phyloP scores from a whole-genome alignment of 805 yeast genomes.

The Candida nanaspora region DNA sequence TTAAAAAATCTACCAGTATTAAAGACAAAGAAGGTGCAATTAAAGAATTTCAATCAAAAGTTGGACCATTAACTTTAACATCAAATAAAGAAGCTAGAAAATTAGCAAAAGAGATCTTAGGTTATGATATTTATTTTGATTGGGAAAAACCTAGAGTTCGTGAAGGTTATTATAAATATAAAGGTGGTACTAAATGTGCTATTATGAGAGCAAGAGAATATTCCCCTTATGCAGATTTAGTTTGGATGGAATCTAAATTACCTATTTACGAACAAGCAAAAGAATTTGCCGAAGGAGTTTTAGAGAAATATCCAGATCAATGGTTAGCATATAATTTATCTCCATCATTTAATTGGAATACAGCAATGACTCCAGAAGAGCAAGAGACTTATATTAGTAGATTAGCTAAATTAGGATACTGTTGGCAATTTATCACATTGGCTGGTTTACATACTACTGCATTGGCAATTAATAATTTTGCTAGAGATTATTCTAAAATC shows the following conservation, averaged over 20 bases:
- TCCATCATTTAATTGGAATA: conserved; percentile 97
- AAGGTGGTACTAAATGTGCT: conserved; percentile 96
- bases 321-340: conserved; percentile 97
- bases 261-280: conserved; percentile 92
- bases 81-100: conserved; percentile 76
- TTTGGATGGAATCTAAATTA: conserved; percentile 97
- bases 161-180: conserved; percentile 95
- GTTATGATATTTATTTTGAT: conserved; percentile 80
- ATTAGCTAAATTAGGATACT: conserved; percentile 82
- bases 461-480: conserved; percentile 78
- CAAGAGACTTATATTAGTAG: conserved; percentile 87
- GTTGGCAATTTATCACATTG: conserved; percentile 96
- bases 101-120: conserved; percentile 67
- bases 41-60: conserved; percentile 55
- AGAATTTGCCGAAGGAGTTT: conserved; percentile 91
- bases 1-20: conserved; percentile 46
- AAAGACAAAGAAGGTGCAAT: conserved; percentile 58
- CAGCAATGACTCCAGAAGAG: conserved; percentile 80
- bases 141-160: conserved; percentile 95
- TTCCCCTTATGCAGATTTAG: conserved; percentile 90
- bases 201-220: conserved; percentile 93
- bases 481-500: conserved; percentile 65
- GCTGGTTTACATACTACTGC: conserved; percentile 98
- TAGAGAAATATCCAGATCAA: conserved; percentile 72
- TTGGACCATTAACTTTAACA: conserved; percentile 67